A percentile compares a stretch with the other conserved stretches of the same genome.
These are phyloP conservation scores for Telfairia occidentalis DNA, from an alignment of 331 rosid species.

Conservation along the genomic window DNA sequence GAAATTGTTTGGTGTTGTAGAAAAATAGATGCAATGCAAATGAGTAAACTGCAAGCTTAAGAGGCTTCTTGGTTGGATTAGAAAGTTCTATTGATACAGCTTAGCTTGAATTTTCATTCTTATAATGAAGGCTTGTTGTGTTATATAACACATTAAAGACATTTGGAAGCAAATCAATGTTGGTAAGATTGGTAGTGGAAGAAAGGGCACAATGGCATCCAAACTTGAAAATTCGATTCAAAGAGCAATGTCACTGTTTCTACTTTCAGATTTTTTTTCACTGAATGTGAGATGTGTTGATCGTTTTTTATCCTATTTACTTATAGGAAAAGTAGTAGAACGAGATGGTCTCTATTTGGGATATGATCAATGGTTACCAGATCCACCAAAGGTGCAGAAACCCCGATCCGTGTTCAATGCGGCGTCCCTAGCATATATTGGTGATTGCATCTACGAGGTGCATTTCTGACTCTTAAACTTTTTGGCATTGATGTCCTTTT, in stretches of 20 bases:
- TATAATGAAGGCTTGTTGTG: not conserved
- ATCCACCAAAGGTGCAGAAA: slow-evolving; percentile 69
- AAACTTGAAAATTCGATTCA: not conserved
- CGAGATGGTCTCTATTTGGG: slow-evolving; percentile 52
- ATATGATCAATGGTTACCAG: slow-evolving; percentile 80
- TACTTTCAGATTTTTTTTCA: not conserved
- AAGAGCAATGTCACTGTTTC: not conserved
- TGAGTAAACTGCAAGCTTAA: not conserved
- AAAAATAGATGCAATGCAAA: not conserved
- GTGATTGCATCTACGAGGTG: slow-evolving; percentile 88
- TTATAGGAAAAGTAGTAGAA: slow-evolving; percentile 18
- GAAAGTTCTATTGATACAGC: not conserved
- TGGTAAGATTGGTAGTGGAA: not conserved
- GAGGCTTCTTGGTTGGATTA: not conserved
- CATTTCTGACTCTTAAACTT: slow-evolving; percentile 6
- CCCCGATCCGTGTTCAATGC: slow-evolving; percentile 74
- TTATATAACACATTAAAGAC: not conserved
- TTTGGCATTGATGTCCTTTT: not conserved
- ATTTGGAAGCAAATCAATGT: not conserved
- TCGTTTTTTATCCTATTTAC: not conserved
- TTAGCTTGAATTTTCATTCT: not conserved
- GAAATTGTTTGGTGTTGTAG: not conserved
- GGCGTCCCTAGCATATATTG: slow-evolving; percentile 70
- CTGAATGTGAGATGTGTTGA: not conserved
- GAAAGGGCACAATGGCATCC: not conserved